Evolutionary conservation across 2,329 filamentous ascomycete genomes (phyloP), one percentile per base, ranked within the genome.

Genomic region (Aspergillus sclerotialis): DNA sequence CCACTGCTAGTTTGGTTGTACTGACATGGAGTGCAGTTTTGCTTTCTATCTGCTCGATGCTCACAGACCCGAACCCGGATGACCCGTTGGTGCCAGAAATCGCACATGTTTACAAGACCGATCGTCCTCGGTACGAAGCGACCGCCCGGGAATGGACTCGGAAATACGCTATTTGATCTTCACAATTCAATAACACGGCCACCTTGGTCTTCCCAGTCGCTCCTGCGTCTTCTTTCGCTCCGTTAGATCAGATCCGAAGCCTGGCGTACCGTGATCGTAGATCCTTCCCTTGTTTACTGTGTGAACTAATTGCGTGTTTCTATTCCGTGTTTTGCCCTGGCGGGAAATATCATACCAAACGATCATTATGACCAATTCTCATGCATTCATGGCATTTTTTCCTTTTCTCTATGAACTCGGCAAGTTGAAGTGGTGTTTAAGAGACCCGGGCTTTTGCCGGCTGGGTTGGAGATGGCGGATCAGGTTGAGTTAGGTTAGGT

Each of bases 21-120:
- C 11, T 11, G 15, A 28, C 11, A 4, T 4, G 13, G 7, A 13
- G 1, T 33, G 10, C 42, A 96, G 92, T 98, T 38, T 77, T 98
- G 17, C 79, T 98, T 48, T 96, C 92, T 39, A 98, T 98, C 75
- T 98, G 92, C 77, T 98, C 92, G 35, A 96, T 98, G 92, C 75
- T 98, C 65, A 98, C 92, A 60, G 92, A 98, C 72, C 92, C 92
- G 53, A 98, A 98, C 76, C 92, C 92, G 47, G 92, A 98, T 65
- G 92, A 98, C 68, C 92, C 92, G 60, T 82, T 98, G 51, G 92
- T 98, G 43, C 92, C 92, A 46, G 92, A 98, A 73, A 98, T 98
- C 58, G 92, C 92, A 56, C 92, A 98, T 63, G 88, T 96, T 62
- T 98, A 98, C 84, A 98, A 98, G 82, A 95, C 90, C 48, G 92